These are phyloP conservation scores for Diaporthe vaccinii DNA, from an alignment of 2,329 filamentous ascomycete genomes.

Conservation along the genomic window DNA sequence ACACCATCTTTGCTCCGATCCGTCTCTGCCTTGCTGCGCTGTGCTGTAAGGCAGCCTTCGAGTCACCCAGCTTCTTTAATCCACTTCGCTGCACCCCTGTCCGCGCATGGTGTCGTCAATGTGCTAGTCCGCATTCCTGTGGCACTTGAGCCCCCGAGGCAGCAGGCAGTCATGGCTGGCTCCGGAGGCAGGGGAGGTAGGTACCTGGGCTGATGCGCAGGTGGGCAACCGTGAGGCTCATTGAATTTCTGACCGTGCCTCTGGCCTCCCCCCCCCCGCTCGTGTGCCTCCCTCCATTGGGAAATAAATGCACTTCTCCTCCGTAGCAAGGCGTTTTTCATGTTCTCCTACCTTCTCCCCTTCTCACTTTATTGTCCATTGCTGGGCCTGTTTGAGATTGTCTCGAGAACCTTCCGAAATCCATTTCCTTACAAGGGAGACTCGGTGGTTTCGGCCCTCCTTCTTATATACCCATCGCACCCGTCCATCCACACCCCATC, in stretches of 20 bases:
- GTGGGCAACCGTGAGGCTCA: conserved; percentile 28
- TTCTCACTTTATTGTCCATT: conserved; percentile 15
- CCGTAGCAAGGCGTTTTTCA: conserved; percentile 40
- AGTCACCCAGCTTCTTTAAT: conserved; percentile 29
- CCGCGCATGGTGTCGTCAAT: conserved; percentile 13
- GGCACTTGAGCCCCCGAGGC: conserved; percentile 32
- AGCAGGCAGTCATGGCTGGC: conserved; percentile 35
- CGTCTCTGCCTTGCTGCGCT: conserved; percentile 35
- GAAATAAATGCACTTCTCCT: conserved; percentile 41
- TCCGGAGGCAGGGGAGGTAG: neutral
- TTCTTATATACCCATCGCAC: conserved; percentile 29
- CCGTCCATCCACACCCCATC: conserved; percentile 6
- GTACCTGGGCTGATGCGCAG: neutral
- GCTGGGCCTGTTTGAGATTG: neutral
- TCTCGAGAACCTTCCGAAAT: neutral
- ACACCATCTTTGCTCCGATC: conserved; percentile 25
- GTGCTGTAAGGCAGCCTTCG: conserved; percentile 37
- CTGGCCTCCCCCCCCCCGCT: conserved; percentile 33
- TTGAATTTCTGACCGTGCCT: conserved; percentile 19
- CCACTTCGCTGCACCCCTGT: conserved; percentile 13
- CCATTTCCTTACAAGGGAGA: conserved; percentile 19
- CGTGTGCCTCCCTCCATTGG: conserved; percentile 40
- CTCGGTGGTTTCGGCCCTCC: conserved; percentile 12
- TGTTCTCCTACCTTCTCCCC: conserved; percentile 40
- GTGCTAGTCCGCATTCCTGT: conserved; percentile 31